Evolutionary conservation across 441 rosid genomes (phyloP), one percentile per base, ranked within the genome.

Genomic region (Eutrema salsugineum): DNA sequence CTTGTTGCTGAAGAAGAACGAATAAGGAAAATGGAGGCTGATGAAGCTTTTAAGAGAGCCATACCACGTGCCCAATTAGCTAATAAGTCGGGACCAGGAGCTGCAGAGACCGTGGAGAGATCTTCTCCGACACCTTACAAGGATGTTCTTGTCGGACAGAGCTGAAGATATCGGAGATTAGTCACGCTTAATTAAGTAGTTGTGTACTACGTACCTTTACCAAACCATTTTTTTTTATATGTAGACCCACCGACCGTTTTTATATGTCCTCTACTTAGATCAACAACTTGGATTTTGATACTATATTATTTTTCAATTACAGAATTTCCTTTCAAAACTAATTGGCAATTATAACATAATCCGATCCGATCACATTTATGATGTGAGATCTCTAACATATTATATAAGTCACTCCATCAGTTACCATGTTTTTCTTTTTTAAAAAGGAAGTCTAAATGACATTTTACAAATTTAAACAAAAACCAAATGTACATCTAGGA

Each of bases 61-160:
- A 80, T 24, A 30, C 42, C 64, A 2, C 61, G 39, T 2, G 42
- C 42, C 15, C 35, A 20, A 11, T 4, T 53, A 54, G 42, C 68
- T 4, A 11, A 74, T 53, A 38, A 24, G 32, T 19, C 28, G 2
- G 65, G 58, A 6, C 27, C 12, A 0, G 63, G 20, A 1, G 39
- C 49, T 1, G 16, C n/a, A 27, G 63, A 32, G 35, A 43, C 67
- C 47, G 57, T 55, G 14, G 58, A 68, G 6, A 20, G 8, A n/a
- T 69, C 80, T 43, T 19, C 50, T 4, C 73, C 81, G 8, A 84
- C 87, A 42, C 90, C 97, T 42, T 84, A 88, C 81, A 91, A 81
- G 83, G 90, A 89, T 77, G 91, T 84, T 59, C 96, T 89, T 22
- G 48, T 88, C 14, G 82, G 86, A 30, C 85, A 83, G 47, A 16